A percentile compares a stretch with the other conserved stretches of the same genome.
Evolutionary conservation across 1,284 basidiomycete genomes (phyloP).

Genomic region (Austropuccinia psidii): DNA sequence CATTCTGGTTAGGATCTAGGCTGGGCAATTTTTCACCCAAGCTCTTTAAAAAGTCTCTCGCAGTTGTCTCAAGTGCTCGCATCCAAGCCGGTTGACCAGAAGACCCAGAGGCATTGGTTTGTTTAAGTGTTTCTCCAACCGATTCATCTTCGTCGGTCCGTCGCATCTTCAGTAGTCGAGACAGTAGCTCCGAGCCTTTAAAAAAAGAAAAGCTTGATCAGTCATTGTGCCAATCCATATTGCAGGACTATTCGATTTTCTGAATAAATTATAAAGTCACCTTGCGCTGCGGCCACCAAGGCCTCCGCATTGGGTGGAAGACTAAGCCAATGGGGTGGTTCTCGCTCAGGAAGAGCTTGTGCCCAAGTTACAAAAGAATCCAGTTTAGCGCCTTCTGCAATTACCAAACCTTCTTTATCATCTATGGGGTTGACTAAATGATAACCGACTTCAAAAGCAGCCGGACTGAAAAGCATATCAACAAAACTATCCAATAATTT

Average conservation of each 20-base stretch:
- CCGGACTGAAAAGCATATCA: slow-evolving; percentile 72
- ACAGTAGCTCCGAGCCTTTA: slow-evolving; percentile 68
- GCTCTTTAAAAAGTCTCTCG: slow-evolving; percentile 68
- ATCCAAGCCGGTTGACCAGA: slow-evolving; percentile 76
- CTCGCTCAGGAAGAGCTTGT: slow-evolving; percentile 68
- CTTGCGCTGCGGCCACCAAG: slow-evolving; percentile 81
- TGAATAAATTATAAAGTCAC: slow-evolving; percentile 51
- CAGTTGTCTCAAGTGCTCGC: slow-evolving; percentile 68
- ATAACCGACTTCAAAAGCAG: slow-evolving; percentile 85
- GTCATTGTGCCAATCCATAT: neutral
- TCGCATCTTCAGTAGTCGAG: slow-evolving; percentile 83
- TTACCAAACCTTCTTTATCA: slow-evolving; percentile 56
- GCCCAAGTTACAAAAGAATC: slow-evolving; percentile 85
- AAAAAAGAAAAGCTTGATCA: slow-evolving; percentile 34
- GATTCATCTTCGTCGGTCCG: slow-evolving; percentile 74
- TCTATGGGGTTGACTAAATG: slow-evolving; percentile 62
- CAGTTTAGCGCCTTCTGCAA: slow-evolving; percentile 82
- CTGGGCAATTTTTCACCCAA: slow-evolving; percentile 39
- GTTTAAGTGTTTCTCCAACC: slow-evolving; percentile 55
- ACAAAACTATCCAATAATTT: slow-evolving; percentile 83
- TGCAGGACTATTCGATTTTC: slow-evolving; percentile 33
- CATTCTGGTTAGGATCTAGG: slow-evolving; percentile 37
- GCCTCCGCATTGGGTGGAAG: slow-evolving; percentile 81
- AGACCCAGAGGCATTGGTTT: slow-evolving; percentile 58
- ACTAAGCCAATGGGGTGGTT: slow-evolving; percentile 81